Base-by-base conservation (phyloP, 1,284 basidiomycete species). In the Trametes sp. region DNA sequence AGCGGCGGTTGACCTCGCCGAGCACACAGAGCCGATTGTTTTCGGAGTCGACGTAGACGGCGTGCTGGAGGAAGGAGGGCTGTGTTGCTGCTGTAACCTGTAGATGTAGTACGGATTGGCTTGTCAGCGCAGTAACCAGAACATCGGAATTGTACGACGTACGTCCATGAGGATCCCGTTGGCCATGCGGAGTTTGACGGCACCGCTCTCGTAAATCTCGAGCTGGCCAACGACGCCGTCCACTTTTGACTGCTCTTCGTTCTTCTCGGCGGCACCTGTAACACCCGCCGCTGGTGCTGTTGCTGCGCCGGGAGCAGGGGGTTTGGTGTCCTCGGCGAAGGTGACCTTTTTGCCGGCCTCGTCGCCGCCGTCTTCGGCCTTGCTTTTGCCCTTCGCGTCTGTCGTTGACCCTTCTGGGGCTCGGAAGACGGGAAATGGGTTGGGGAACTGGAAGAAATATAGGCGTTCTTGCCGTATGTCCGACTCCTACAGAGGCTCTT, bases 391-490 rank as follows among this genome's bases (percentile, higher is more conserved):
- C 28, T 76, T 72, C 21, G 72, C 50, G 38, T 78, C 75, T 49
- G 76, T 46, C 57, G 55, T 71, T 59, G 51, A 69, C 50, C 38
- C 65, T 45, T 71, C 57, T 57, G 75, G 71, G 9, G 80, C 73
- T 9, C 81, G 67, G 76, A 96, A 97, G 16, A 80, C 83, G 0
- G 96, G 95, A 77, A 98, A 96, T 0, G 93, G 89, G n/a, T 83
- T 78, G 0, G 96, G 96, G 73, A 98, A 97, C 75, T 97, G 96
- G 80, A 98, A 97, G 67, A 96, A 89, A 73, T 94, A 97, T 1
- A 98, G 80, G 28, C 88, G 82, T 73, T 88, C 87, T 80, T 84
- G 88, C 71, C 78, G 81, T 54, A 83, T 69, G 58, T 77, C 74
- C 31, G 77, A 67, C 59, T 84, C 83, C 86, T 87, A 65, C 13